A percentile compares a stretch with the other conserved stretches of the same genome.
phyloP scores from a whole-genome alignment of 2,329 filamentous ascomycete genomes.

The Beauveria varroae region DNA sequence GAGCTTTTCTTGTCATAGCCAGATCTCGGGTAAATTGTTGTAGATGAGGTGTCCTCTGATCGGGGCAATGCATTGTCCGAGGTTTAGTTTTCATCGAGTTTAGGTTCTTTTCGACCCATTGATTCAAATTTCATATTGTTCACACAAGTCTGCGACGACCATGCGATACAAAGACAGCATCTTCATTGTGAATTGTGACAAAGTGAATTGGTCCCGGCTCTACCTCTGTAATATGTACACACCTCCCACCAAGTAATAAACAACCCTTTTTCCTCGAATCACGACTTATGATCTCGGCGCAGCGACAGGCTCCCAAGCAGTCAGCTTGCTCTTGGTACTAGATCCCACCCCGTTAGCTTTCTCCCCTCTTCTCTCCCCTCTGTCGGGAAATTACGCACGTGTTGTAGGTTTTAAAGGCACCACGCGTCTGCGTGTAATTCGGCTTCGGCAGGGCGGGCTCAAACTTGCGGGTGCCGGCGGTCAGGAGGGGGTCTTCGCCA shows the following conservation, averaged over 20 bases:
- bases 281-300: constrained; percentile 24
- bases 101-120: neutral
- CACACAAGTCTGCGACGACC: neutral
- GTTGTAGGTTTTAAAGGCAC: constrained; percentile 86
- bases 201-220: neutral
- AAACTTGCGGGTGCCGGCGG: constrained; percentile 62
- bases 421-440: constrained; percentile 67
- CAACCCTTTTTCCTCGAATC: too few relatives aligned
- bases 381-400: constrained; percentile 59
- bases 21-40: constrained; percentile 2
- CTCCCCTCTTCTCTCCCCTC: neutral
- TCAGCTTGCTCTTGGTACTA: constrained; percentile 48
- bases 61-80: neutral
- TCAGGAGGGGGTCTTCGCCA: constrained; percentile 63
- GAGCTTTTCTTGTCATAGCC: neutral
- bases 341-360: constrained; percentile 17
- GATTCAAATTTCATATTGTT: neutral
- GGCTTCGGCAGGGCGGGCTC: constrained; percentile 64
- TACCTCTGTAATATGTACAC: constrained; percentile 22
- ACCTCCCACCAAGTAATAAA: neutral
- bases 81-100: neutral
- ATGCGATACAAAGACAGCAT: neutral
- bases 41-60: neutral
- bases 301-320: constrained; percentile 43
- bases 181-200: neutral